Evolutionary conservation across 163 green algal genomes (phyloP).

Genomic region (Scenedesmus sp.): DNA sequence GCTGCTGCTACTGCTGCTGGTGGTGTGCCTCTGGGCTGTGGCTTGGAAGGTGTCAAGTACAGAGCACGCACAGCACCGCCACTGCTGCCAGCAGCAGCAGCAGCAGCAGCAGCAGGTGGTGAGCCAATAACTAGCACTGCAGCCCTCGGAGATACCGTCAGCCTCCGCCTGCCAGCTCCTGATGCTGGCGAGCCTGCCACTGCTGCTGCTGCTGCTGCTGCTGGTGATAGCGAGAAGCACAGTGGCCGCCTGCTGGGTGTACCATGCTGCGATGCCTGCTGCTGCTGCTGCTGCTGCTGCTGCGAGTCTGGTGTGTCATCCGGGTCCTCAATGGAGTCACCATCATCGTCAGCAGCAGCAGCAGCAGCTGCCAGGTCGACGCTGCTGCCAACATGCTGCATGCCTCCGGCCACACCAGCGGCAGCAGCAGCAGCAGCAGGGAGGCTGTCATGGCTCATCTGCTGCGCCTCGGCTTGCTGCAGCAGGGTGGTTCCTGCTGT

Average conservation of each 20-base stretch:
- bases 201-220: constrained; percentile 26
- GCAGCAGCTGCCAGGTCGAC: not conserved
- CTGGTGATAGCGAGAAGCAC: not conserved
- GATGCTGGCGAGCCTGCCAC: not conserved
- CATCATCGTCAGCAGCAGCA: constrained; percentile 11
- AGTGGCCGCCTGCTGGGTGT: not conserved
- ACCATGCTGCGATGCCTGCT: constrained; percentile 3
- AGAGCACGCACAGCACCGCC: not conserved
- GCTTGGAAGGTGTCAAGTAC: not conserved
- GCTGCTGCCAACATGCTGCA: not conserved
- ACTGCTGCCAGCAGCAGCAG: not conserved
- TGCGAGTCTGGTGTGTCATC: not conserved
- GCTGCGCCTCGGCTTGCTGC: not conserved
- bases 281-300: constrained; percentile 43
- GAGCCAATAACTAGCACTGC: not conserved
- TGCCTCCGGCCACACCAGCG: not conserved
- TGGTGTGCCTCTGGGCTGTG: not conserved
- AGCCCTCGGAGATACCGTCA: not conserved
- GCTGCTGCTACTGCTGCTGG: constrained; percentile 31
- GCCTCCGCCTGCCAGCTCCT: not conserved
- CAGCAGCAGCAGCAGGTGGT: constrained; percentile 18
- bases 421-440: constrained; percentile 8
- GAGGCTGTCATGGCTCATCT: not conserved
- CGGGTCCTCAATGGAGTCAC: not conserved
- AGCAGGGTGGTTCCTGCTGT: not conserved